Evolutionary conservation across 2,329 filamentous ascomycete genomes (phyloP), one percentile per base, ranked within the genome.

Genomic region (Lachnellula occidentalis): DNA sequence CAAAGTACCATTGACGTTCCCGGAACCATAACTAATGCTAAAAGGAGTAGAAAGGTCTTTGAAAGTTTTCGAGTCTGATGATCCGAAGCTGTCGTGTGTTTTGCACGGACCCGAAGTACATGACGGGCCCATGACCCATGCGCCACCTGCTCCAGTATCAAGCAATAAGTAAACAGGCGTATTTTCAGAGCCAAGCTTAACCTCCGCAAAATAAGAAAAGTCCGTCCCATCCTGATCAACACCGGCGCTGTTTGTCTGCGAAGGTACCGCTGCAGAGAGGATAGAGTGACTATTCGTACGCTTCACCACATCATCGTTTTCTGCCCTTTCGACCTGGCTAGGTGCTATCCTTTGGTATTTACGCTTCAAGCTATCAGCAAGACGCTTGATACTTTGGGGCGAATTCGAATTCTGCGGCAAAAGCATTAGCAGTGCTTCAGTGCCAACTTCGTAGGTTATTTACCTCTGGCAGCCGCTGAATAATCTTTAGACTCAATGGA

Each of bases 101-200:
- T 72, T 68, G 69, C 91, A 96, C 4, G 88, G 80, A 22, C 76
- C 70, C 3, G 82, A 82, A 15, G 70, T 76, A 73, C 91, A 96
- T 52, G 78, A 73, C 15, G 82, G 75, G 31, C 85, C 81, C 82
- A 94, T 94, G 19, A 95, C 82, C 91, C 91, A 96, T 12, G 86
- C 90, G 55, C 88, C 90, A 21, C 80, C 80, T 39, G 83, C 82
- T 24, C 84, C 84, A 7, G 83, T 85, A 66, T 87, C 84, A 54
- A 87, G 71, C 24, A 87, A 75, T 78, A 87, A 80, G 61, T 80
- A 81, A 61, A 86, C 61, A 1, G 75, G 67, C 59, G 78, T 81
- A 42, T 71, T 70, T 14, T 73, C 70, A 3, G 82, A 82, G 14
- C 84, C 84, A 15, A 87, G 66, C 34, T 72, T 63, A 15, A 79